Percentiles rank a stretch among this genome's conserved stretches.
Evolutionary conservation across 2,329 filamentous ascomycete genomes (phyloP).

Genomic region (Talaromyces sp.): DNA sequence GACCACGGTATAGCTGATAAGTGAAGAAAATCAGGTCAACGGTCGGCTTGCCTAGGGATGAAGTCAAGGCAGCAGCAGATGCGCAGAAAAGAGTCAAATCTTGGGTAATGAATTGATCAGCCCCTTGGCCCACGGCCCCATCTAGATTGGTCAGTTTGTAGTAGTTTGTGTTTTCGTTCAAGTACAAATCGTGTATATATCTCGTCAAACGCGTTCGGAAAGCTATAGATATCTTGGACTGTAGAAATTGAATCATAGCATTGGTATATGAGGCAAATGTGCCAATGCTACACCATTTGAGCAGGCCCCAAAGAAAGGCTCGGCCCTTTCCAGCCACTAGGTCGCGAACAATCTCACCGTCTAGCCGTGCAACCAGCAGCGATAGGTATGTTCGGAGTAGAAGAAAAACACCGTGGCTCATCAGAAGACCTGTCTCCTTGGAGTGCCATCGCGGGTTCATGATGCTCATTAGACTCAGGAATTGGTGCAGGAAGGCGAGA

Average conservation of each 20-base stretch:
- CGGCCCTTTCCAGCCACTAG: constrained; percentile 92
- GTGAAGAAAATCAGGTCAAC: constrained; percentile 98
- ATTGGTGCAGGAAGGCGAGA: constrained; percentile 93
- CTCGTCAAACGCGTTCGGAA: constrained; percentile 91
- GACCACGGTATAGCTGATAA: constrained; percentile 88
- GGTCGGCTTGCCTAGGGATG: constrained; percentile 92
- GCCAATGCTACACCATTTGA: constrained; percentile 94
- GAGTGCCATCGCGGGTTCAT: constrained; percentile 95
- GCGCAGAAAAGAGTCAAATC: constrained; percentile 94
- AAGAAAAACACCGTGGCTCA: constrained; percentile 85
- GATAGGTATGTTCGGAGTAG: constrained; percentile 92
- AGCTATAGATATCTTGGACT: constrained; percentile 96
- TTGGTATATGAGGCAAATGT: constrained; percentile 95
- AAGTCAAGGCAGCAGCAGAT: constrained; percentile 87
- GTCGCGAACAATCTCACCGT: constrained; percentile 94
- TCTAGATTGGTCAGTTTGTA: constrained; percentile 93
- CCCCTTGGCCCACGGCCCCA: constrained; percentile 83
- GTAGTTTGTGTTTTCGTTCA: constrained; percentile 92
- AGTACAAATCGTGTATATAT: constrained; percentile 95
- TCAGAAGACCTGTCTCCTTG: constrained; percentile 85
- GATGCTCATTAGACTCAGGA: constrained; percentile 91
- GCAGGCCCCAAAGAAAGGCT: constrained; percentile 79
- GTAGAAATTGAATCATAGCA: constrained; percentile 97
- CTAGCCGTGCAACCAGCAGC: constrained; percentile 82
- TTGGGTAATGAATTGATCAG: constrained; percentile 96